phyloP scores from a whole-genome alignment of 1,284 basidiomycete species.

The Ceratobasidium sp. region DNA sequence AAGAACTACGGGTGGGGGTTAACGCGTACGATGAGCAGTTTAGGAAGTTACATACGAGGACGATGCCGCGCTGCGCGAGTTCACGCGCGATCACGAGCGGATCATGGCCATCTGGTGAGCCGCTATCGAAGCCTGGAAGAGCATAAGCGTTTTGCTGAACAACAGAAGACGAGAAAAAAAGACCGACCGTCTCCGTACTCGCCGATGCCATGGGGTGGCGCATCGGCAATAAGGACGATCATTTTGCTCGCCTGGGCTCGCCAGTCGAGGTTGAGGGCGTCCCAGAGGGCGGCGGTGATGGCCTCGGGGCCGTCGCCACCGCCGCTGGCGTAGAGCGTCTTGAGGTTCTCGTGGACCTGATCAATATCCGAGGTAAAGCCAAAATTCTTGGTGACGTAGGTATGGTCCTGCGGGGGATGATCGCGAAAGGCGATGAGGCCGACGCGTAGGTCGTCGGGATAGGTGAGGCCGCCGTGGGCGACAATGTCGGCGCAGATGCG shows the following conservation, averaged over 20 bases:
- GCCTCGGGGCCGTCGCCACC: conserved; percentile 99
- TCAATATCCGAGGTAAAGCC: conserved; percentile 93
- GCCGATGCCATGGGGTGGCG: conserved; percentile 94
- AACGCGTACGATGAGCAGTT: neutral
- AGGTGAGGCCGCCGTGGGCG: conserved; percentile 89
- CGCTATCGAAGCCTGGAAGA: conserved; percentile 78
- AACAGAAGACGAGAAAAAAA: neutral
- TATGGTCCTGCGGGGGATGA: conserved; percentile 95
- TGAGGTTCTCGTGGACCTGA: conserved; percentile 86
- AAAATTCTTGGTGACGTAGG: conserved; percentile 92
- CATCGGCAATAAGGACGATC: conserved; percentile 95
- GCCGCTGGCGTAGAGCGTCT: conserved; percentile 88
- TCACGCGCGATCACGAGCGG: conserved; percentile 86
- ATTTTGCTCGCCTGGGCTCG: conserved; percentile 90
- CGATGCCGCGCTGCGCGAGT: conserved; percentile 93
- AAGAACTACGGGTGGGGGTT: conserved; percentile 77
- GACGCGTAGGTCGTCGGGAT: conserved; percentile 88
- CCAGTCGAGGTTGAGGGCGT: conserved; percentile 92
- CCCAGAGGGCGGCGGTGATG: conserved; percentile 92
- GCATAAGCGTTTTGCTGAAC: neutral
- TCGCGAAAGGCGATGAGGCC: conserved; percentile 92
- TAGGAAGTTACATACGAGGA: conserved; percentile 68
- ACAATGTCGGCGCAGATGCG: conserved; percentile 96
- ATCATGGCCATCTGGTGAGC: conserved; percentile 92
- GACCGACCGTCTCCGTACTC: conserved; percentile 89